Evolutionary conservation across 441 rosid genomes (phyloP), one percentile per base, ranked within the genome.

Genomic region (Euphorbia celastroides): DNA sequence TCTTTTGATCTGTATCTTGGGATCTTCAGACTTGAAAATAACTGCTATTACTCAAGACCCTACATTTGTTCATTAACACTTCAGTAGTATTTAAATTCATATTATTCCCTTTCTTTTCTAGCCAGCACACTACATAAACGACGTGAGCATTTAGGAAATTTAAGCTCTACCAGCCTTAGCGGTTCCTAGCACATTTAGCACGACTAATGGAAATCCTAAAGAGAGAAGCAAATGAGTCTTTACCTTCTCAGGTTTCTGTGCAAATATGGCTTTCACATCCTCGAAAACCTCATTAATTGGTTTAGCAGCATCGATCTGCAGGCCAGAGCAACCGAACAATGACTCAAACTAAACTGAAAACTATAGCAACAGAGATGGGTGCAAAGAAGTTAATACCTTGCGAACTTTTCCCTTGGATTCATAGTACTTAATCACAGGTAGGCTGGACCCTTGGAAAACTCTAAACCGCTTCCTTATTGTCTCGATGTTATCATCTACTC

Each of bases 401-500:
- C 80, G 80, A 69, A 90, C 94, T 83, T 87, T 93, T 36, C 85
- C 94, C 84, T 81, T 87, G 67, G 90, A 64, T 27, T 74, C 78
- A 36, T 93, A 90, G 72, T 87, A 79, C 64, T 84, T 66, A 23
- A 90, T 63, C 64, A 90, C 85, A 62, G 96, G 97, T 66, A 90
- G 86, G 34, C 89, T 90, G 52, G 98, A 93, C 59, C 90, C 92
- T 17, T 84, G 58, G 67, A 83, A 93, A 70, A 90, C 97, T 69
- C 80, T 90, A 71, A 93, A 87, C 30, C 98, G 68, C 79, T 88
- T 93, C 85, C 88, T 87, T 50, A 93, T 81, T 7, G 96, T 90
- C 79, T 93, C 97, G 38, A 86, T 75, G 78, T 90, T 90, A 79
- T 93, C 97, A 74, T 93, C 98, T 68, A 79, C 94, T 81, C 98